phyloP scores from a whole-genome alignment of 2,329 filamentous ascomycete genomes.

The Lasiodiplodia gonubiensis region DNA sequence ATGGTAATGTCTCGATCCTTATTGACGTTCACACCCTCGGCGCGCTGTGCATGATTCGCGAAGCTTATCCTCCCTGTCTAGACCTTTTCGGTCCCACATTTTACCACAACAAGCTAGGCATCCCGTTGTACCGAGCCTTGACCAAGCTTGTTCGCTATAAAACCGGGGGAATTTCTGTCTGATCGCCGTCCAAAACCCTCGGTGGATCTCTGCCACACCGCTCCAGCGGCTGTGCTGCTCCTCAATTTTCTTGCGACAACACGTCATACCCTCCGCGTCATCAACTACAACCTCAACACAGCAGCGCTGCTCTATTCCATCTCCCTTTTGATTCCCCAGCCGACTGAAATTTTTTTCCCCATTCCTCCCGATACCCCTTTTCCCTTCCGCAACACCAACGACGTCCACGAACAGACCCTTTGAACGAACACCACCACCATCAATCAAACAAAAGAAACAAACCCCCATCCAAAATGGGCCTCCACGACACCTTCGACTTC shows the following conservation, averaged over 20 bases:
- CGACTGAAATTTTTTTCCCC: not conserved
- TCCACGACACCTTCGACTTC: conserved; percentile 26
- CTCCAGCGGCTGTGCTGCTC: not conserved
- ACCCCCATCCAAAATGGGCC: conserved; percentile 1
- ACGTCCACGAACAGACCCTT: not conserved
- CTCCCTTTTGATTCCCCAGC: not conserved
- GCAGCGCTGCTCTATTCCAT: not conserved
- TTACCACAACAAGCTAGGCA: not conserved
- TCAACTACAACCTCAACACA: not conserved
- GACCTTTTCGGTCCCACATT: conserved; percentile 8
- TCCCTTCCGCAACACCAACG: not conserved
- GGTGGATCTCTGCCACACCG: conserved; percentile 8
- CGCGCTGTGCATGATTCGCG: not conserved
- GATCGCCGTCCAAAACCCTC: conserved; percentile 9
- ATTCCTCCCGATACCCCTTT: not conserved
- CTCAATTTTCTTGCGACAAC: not conserved
- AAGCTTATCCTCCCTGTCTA: conserved; percentile 9
- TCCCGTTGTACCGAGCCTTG: conserved; percentile 6
- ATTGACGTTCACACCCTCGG: not conserved
- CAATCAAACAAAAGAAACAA: no score
- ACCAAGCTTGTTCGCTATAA: conserved; percentile 21
- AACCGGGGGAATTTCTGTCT: not conserved
- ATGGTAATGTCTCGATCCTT: not conserved
- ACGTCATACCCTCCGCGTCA: not conserved
- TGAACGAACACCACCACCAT: no score